Evolutionary conservation across 2,329 filamentous ascomycete species (phyloP).

Genomic region (Verticillium dahliae): DNA sequence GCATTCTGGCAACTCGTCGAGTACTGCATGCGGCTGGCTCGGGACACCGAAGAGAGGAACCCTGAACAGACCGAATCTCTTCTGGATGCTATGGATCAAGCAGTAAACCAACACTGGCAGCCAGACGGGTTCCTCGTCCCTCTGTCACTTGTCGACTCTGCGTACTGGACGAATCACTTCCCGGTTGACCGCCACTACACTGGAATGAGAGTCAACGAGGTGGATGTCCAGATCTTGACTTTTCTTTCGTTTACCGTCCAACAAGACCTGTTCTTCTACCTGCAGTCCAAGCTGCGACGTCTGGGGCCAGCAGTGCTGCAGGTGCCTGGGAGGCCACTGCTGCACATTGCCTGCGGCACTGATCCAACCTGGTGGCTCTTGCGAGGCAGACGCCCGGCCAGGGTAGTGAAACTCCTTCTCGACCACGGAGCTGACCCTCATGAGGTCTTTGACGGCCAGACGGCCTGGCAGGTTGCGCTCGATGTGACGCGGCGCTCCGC

Average conservation of each 20-base stretch:
- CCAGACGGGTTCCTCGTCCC: too few relatives aligned
- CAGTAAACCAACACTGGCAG: too few relatives aligned
- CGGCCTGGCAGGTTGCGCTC: neutral
- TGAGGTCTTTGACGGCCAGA: neutral
- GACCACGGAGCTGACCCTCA: neutral
- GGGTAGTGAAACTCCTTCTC: neutral
- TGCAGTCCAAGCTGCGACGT: neutral
- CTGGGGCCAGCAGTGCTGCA: neutral
- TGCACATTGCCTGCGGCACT: neutral
- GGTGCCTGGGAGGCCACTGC: neutral
- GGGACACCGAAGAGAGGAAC: neutral
- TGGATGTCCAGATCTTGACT: neutral
- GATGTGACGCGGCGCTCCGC: neutral
- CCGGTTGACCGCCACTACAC: neutral
- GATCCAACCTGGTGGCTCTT: neutral
- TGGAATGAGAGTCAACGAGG: neutral
- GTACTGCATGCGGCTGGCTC: neutral
- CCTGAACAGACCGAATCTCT: neutral
- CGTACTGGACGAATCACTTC: neutral
- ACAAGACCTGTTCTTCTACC: neutral
- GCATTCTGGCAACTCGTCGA: neutral
- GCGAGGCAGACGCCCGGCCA: neutral
- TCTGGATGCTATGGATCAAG: neutral
- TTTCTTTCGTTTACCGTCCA: neutral
- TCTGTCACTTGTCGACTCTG: neutral